Evolutionary conservation across 2,329 filamentous ascomycete species (phyloP).

Genomic region (Raffaelea deltoideospora): DNA sequence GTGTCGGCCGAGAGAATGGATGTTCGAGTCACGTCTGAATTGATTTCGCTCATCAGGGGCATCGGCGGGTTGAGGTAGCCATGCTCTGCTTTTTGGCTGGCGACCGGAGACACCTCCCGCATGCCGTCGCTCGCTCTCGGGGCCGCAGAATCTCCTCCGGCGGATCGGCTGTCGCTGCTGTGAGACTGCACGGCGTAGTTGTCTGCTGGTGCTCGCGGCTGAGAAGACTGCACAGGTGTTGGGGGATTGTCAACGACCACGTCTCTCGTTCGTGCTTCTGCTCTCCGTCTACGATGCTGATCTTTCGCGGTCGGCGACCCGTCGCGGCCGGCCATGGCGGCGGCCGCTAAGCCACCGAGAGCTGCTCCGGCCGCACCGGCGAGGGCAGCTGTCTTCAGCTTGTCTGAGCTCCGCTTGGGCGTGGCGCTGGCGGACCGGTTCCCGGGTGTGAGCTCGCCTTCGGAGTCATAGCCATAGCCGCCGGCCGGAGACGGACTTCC

Average conservation of each 20-base stretch:
- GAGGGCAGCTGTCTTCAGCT: conserved; percentile 27
- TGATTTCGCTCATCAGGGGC: conserved; percentile 76
- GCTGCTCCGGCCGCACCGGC: conserved; percentile 29
- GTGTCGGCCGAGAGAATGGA: conserved; percentile 76
- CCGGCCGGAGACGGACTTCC: conserved; percentile 21
- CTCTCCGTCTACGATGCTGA: conserved; percentile 35
- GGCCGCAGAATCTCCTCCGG: conserved; percentile 21
- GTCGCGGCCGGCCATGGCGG: conserved; percentile 19
- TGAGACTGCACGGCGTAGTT: conserved; percentile 6
- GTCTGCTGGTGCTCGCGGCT: too few species aligned
- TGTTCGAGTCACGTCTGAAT: conserved; percentile 75
- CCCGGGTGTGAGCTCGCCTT: conserved; percentile 10
- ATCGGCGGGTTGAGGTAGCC: conserved; percentile 51
- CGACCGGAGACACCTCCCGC: too few species aligned
- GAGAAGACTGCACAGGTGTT: too few species aligned
- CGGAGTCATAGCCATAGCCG: conserved; percentile 25
- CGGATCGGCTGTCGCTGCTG: conserved; percentile 3
- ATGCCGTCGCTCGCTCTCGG: too few species aligned
- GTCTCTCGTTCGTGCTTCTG: conserved; percentile 32
- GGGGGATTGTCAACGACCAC: conserved; percentile 20
- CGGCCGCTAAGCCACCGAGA: conserved; percentile 19
- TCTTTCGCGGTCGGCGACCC: conserved; percentile 33
- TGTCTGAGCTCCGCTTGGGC: conserved; percentile 27
- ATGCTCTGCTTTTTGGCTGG: conserved; percentile 26
- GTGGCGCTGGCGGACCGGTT: conserved; percentile 22